phyloP scores from a whole-genome alignment of 805 yeast genomes.

The Candida ortonii region DNA sequence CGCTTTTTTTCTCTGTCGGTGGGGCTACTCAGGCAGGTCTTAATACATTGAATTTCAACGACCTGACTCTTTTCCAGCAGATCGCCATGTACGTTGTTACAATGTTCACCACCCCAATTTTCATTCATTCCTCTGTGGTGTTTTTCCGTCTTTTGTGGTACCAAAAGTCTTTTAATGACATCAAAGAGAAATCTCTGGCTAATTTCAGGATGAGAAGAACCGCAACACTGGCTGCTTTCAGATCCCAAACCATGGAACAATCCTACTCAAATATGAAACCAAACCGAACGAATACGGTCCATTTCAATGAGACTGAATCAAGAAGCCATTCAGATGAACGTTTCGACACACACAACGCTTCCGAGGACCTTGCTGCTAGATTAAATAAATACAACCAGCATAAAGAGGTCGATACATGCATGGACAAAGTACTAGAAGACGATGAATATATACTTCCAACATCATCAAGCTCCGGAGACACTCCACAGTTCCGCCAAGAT shows the following conservation, averaged over 20 bases:
- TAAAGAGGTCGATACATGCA: conserved; percentile 10
- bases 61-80: conserved; percentile 73
- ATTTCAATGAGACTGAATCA: conserved; percentile 1
- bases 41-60: conserved; percentile 71
- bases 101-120: conserved; percentile 78
- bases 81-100: conserved; percentile 61
- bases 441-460: conserved; percentile 13
- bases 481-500: conserved; percentile 13
- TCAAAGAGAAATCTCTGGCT: conserved; percentile 70
- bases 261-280: conserved; percentile 11
- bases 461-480: conserved; percentile 22
- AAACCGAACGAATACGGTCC: conserved; percentile 8
- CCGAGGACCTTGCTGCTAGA: conserved; percentile 29
- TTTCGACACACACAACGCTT: conserved; percentile 31
- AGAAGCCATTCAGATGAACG: conserved; percentile 7
- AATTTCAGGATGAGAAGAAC: conserved; percentile 82
- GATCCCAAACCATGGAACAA: conserved; percentile 30
- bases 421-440: conserved; percentile 20
- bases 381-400: conserved; percentile 17
- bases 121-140: conserved; percentile 76
- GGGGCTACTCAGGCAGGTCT: conserved; percentile 90
- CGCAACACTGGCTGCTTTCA: conserved; percentile 58
- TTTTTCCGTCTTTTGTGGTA: conserved; percentile 84
- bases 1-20: conserved; percentile 71
- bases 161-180: conserved; percentile 80